phyloP scores from a whole-genome alignment of 345 rosid species.

The Mangifera indica region DNA sequence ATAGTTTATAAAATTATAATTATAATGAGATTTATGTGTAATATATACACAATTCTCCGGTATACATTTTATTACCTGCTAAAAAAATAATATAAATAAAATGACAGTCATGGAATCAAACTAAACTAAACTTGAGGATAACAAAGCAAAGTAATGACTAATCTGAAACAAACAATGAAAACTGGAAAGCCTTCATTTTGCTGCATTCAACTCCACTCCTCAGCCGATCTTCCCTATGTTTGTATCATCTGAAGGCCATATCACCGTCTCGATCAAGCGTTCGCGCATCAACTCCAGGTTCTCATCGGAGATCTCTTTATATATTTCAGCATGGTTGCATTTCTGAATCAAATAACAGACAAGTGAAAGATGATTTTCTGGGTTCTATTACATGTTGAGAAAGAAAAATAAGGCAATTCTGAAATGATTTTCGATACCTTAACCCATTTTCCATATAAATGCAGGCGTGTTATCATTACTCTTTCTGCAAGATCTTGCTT shows the following conservation, averaged over 20 bases:
- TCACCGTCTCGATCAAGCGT: constrained; percentile 80
- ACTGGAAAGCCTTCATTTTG: too few species aligned
- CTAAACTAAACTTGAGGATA: not conserved
- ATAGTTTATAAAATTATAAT: too few species aligned
- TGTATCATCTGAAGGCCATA: constrained; percentile 92
- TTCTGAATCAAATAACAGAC: constrained; percentile 43
- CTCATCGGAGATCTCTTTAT: constrained; percentile 81
- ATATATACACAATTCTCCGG: not conserved
- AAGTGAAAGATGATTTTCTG: not conserved
- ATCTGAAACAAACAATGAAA: not conserved
- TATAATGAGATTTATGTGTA: too few species aligned
- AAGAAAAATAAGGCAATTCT: not conserved
- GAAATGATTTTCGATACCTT: constrained; percentile 47
- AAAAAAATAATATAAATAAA: constrained; percentile 6
- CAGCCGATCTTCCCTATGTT: constrained; percentile 73
- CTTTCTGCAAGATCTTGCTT: constrained; percentile 90
- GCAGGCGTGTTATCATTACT: constrained; percentile 96
- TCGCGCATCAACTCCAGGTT: constrained; percentile 95
- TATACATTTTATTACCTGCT: constrained; percentile 2
- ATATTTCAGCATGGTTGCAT: constrained; percentile 88
- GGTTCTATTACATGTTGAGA: too few species aligned
- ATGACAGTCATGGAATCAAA: constrained; percentile 3
- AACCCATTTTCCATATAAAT: constrained; percentile 87
- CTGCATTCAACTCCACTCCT: not conserved
- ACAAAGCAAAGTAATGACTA: constrained; percentile 17